Evolutionary conservation across 176 grass and related monocot genomes (phyloP), one percentile per base, ranked within the genome.

Genomic region (Bromus sterilis): DNA sequence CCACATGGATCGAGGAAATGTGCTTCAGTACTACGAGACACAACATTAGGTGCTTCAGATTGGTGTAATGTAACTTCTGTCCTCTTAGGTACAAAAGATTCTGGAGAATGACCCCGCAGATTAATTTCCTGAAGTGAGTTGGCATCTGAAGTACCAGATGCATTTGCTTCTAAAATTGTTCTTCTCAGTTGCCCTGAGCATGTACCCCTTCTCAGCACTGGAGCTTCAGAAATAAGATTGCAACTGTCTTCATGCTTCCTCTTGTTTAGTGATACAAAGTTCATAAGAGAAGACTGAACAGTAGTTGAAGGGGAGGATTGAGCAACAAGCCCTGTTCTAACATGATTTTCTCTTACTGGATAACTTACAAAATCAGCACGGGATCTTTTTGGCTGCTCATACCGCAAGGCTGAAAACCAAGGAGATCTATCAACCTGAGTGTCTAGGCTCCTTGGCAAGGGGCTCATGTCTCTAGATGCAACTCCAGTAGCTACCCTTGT

Each of bases 261-360:
- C 84, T 95, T 98, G 75, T 89, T 91, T 66, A 87, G 34, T 75
- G 92, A 89, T 34, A 95, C 65, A 89, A 91, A 95, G 11, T 86
- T 93, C 83, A 66, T 82, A 66, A 98, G 78, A 86, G 90, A 98
- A 87, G 95, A 80, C 48, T 98, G 92, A 74, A 88, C 82, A 59
- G 79, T 79, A 81, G 53, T 83, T 78, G 81, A 87, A 77, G 61
- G 78, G 64, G 86, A 55, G 35, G 74, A 37, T 39, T 91, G 86
- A 71, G 66, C 80, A 77, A 67, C 81, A 78, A 60, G 36, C 30
- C 57, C 80, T 75, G 72, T n/a, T 72, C 78, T 85, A 59, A 59
- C 68, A 79, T 35, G 43, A 76, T 68, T 80, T 73, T 14, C 23
- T 78, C 23, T 41, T 10, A 3, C 37, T 66, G n/a, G 41, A 76